Evolutionary conservation across 2,329 filamentous ascomycete genomes (phyloP).

Genomic region (Fusarium annulatum): DNA sequence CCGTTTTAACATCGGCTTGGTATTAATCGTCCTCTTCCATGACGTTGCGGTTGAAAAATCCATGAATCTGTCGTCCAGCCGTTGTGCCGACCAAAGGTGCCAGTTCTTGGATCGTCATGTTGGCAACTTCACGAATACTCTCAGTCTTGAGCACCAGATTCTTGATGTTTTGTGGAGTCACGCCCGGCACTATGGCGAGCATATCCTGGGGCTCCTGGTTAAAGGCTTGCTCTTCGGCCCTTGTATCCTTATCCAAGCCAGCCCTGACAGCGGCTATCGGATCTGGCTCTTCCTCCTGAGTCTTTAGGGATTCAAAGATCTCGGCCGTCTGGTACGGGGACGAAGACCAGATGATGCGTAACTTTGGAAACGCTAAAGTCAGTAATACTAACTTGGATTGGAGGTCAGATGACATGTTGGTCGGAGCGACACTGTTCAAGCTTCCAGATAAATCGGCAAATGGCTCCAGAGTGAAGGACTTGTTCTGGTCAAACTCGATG

Average conservation of each 20-base stretch:
- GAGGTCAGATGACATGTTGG: slow-evolving; percentile 73
- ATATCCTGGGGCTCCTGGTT: slow-evolving; percentile 91
- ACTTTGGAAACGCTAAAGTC: slow-evolving; percentile 87
- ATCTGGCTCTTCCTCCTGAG: slow-evolving; percentile 89
- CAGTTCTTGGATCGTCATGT: slow-evolving; percentile 81
- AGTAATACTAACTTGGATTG: slow-evolving; percentile 93
- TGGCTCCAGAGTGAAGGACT: slow-evolving; percentile 93
- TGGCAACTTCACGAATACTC: slow-evolving; percentile 84
- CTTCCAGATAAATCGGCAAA: slow-evolving; percentile 75
- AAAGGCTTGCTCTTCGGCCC: slow-evolving; percentile 76
- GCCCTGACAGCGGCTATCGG: slow-evolving; percentile 86
- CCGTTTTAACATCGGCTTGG: background rate
- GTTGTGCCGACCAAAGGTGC: slow-evolving; percentile 80
- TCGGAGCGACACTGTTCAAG: slow-evolving; percentile 70
- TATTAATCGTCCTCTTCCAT: slow-evolving; percentile 59
- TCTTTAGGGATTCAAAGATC: slow-evolving; percentile 94
- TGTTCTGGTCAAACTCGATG: slow-evolving; percentile 98
- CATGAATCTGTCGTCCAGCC: slow-evolving; percentile 78
- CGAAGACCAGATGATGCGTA: slow-evolving; percentile 93
- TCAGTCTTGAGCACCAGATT: slow-evolving; percentile 77
- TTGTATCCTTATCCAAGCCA: slow-evolving; percentile 71
- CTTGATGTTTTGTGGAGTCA: slow-evolving; percentile 82
- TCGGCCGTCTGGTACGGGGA: slow-evolving; percentile 96
- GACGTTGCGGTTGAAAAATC: slow-evolving; percentile 80
- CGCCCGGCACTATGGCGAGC: slow-evolving; percentile 84